phyloP scores from a whole-genome alignment of 768 basidiomycete genomes.

The Asterophora lycoperdoides region DNA sequence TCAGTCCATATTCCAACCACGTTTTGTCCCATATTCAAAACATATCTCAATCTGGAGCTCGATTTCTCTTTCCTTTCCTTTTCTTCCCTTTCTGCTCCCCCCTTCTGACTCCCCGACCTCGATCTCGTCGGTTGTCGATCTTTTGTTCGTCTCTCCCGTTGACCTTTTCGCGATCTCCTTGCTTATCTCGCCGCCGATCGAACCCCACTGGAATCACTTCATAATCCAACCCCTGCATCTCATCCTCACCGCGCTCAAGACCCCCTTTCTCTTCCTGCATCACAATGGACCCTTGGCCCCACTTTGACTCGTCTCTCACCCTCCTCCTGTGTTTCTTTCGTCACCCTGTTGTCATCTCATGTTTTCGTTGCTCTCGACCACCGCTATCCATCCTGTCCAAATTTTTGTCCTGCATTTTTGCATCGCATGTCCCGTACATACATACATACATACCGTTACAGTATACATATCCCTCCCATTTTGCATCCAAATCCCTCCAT shows the following conservation, averaged over 20 bases:
- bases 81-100: neutral
- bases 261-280: no score
- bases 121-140: neutral
- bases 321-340: no score
- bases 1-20: neutral
- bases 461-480: neutral
- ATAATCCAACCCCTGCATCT: no score
- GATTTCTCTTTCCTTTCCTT: slow-evolving; percentile 2
- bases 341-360: neutral
- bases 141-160: neutral
- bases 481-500: no score
- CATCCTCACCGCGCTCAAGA: no score
- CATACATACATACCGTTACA: no score
- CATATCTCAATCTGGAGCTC: slow-evolving; percentile 7
- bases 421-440: slow-evolving; percentile 1
- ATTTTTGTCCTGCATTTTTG: slow-evolving; percentile 2
- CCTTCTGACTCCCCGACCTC: neutral
- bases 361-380: neutral
- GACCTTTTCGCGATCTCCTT: neutral
- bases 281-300: no score
- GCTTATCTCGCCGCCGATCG: neutral
- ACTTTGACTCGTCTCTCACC: no score
- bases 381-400: neutral
- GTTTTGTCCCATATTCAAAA: neutral
- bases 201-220: neutral